phyloP scores from a whole-genome alignment of 2,329 filamentous ascomycete genomes.

The Dactylellina haptotyla region DNA sequence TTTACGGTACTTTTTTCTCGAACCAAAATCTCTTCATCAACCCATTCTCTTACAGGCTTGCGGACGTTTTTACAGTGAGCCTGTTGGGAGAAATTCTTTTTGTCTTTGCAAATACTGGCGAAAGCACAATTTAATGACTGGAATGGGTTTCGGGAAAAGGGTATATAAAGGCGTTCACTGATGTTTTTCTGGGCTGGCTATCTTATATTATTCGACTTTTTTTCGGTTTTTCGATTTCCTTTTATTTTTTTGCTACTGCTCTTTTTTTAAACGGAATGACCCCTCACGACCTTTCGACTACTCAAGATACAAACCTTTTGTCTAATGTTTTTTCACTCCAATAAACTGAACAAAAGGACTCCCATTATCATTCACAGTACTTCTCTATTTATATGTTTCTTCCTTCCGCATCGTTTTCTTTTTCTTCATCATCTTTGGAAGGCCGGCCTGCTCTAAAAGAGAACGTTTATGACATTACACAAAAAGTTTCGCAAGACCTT shows the following conservation, averaged over 20 bases:
- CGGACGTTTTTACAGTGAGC: slow-evolving; percentile 30
- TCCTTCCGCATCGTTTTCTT: slow-evolving; percentile 41
- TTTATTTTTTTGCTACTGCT: slow-evolving; percentile 57
- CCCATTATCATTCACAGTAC: slow-evolving; percentile 60
- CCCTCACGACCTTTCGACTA: slow-evolving; percentile 36
- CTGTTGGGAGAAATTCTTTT: slow-evolving; percentile 21
- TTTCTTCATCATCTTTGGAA: slow-evolving; percentile 28
- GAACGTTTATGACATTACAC: slow-evolving; percentile 36
- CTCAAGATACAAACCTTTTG: slow-evolving; percentile 38
- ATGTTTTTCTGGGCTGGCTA: slow-evolving; percentile 54
- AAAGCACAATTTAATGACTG: slow-evolving; percentile 53
- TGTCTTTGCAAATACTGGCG: slow-evolving; percentile 53
- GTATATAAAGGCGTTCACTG: slow-evolving; percentile 56
- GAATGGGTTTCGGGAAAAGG: slow-evolving; percentile 63
- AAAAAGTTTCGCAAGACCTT: slow-evolving; percentile 55
- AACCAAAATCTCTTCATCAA: slow-evolving; percentile 54
- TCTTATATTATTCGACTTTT: slow-evolving; percentile 36
- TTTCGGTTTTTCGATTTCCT: slow-evolving; percentile 47
- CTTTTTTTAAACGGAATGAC: slow-evolving; percentile 55
- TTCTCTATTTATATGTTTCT: slow-evolving; percentile 31
- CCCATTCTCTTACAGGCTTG: slow-evolving; percentile 53
- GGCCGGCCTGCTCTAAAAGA: slow-evolving; percentile 39
- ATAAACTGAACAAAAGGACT: slow-evolving; percentile 48
- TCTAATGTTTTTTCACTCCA: slow-evolving; percentile 52
- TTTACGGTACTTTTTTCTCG: slow-evolving; percentile 56